These are phyloP conservation scores for Sphaceloma murrayae DNA, from an alignment of 2,329 filamentous ascomycete genomes.

Conservation along the genomic window DNA sequence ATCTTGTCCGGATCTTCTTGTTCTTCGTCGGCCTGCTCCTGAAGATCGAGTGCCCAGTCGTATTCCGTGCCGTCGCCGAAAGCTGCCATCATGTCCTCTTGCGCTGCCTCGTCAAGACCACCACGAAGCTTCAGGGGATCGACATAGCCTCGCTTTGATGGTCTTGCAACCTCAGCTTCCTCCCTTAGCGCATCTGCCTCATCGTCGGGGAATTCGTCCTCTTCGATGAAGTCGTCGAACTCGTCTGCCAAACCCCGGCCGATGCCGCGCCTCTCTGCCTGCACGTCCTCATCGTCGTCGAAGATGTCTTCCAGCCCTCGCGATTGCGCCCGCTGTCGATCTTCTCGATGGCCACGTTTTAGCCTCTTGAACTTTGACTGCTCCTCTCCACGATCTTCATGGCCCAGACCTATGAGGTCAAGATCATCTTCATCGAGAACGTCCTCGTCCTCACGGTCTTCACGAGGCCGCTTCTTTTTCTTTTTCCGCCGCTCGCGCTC, in stretches of 20 bases:
- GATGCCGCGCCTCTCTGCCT: slow-evolving; percentile 32
- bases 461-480: slow-evolving; percentile 64
- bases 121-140: slow-evolving; percentile 54
- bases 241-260: slow-evolving; percentile 58
- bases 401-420: slow-evolving; percentile 77
- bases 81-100: slow-evolving; percentile 92
- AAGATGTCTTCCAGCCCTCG: slow-evolving; percentile 87
- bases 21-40: slow-evolving; percentile 73
- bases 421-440: slow-evolving; percentile 88
- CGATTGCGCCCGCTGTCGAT: slow-evolving; percentile 50
- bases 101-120: slow-evolving; percentile 79
- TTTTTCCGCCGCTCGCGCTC: slow-evolving; percentile 55
- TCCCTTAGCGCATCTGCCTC: slow-evolving; percentile 67
- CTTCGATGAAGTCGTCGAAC: slow-evolving; percentile 89
- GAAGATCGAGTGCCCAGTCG: slow-evolving; percentile 82
- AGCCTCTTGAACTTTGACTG: slow-evolving; percentile 92
- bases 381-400: slow-evolving; percentile 54
- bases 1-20: slow-evolving; percentile 69
- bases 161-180: slow-evolving; percentile 79
- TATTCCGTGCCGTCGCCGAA: slow-evolving; percentile 96
- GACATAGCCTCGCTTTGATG: slow-evolving; percentile 58
- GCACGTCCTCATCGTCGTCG: slow-evolving; percentile 77
- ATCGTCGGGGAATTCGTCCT: slow-evolving; percentile 84
- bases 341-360: slow-evolving; percentile 78
- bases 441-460: slow-evolving; percentile 74